phyloP scores from a whole-genome alignment of 2,329 filamentous ascomycete species.

The Ophiostoma angusticollis region DNA sequence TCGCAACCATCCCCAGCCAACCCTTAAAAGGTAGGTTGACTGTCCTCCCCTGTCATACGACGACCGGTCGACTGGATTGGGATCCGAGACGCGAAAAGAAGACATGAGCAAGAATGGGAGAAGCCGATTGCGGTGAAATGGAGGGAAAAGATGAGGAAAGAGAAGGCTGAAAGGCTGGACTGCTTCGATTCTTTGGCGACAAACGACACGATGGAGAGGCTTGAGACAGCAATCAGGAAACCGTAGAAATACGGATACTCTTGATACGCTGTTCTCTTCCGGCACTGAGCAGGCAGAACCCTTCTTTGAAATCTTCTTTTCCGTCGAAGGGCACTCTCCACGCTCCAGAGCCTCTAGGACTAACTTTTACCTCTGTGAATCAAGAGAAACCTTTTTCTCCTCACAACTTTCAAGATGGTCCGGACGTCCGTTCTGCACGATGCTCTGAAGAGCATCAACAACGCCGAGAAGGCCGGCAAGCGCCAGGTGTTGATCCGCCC shows the following conservation, averaged over 20 bases:
- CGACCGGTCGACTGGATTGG: conserved; percentile 17
- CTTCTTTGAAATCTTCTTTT: conserved; percentile 29
- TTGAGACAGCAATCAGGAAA: conserved; percentile 47
- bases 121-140: no score
- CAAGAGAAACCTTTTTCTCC: conserved; percentile 48
- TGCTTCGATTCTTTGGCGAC: background rate
- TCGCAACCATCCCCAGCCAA: background rate
- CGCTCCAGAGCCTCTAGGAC: conserved; percentile 49
- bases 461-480: conserved; percentile 99
- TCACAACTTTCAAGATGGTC: conserved; percentile 77
- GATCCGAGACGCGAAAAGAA: conserved; percentile 15
- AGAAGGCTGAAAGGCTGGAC: background rate
- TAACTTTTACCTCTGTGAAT: conserved; percentile 39
- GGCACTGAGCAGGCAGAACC: conserved; percentile 59
- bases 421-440: conserved; percentile 99
- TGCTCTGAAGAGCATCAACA: conserved; percentile 99
- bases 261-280: conserved; percentile 52
- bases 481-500: conserved; percentile 97
- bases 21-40: conserved; percentile 7
- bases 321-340: conserved; percentile 52
- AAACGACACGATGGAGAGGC: conserved; percentile 27
- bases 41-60: background rate
- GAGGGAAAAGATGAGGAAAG: conserved; percentile 2
- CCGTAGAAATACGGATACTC: conserved; percentile 1
- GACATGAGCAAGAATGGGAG: conserved; percentile 5